Percentiles rank a stretch among this genome's conserved stretches.
Conservation (phyloP, 108 stramenopile species). For the Cafeteria roenbergensis region DNA sequence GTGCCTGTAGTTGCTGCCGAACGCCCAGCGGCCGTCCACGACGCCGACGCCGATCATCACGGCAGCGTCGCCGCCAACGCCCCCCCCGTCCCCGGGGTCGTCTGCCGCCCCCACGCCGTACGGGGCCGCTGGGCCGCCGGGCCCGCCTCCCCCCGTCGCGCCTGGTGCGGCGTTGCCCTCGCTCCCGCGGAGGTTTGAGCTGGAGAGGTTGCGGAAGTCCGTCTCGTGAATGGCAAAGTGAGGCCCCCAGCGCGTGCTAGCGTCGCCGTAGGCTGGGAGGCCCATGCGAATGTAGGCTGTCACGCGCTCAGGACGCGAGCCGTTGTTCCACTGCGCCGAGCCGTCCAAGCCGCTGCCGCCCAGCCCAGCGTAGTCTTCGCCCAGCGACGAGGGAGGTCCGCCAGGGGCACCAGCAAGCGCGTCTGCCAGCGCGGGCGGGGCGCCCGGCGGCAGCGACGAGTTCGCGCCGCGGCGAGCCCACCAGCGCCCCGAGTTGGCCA, state of each 20-base stretch:
- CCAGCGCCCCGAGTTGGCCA: background rate
- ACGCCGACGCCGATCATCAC: conserved; percentile 46
- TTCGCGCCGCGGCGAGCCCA: background rate
- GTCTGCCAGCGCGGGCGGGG: background rate
- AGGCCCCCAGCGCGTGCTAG: background rate
- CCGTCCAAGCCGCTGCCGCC: background rate
- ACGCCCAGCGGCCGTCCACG: conserved; percentile 32
- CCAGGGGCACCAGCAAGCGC: background rate
- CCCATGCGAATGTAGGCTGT: background rate
- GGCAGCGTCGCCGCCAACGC: conserved; percentile 9
- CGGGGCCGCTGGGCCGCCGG: no score
- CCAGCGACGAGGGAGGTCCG: background rate
- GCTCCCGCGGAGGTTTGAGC: no score
- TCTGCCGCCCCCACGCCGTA: background rate
- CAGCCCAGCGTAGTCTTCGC: background rate
- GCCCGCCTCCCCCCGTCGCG: no score
- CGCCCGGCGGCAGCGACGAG: background rate
- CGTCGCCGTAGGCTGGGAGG: background rate
- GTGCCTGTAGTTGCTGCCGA: conserved; percentile 38
- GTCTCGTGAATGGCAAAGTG: background rate
- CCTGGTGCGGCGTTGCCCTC: no score
- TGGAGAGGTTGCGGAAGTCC: no score
- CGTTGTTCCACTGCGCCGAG: background rate
- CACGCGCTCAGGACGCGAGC: background rate
- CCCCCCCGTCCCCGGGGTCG: background rate